Conservation (phyloP, 2,329 filamentous ascomycete genomes). For the Teratosphaeria viscida region DNA sequence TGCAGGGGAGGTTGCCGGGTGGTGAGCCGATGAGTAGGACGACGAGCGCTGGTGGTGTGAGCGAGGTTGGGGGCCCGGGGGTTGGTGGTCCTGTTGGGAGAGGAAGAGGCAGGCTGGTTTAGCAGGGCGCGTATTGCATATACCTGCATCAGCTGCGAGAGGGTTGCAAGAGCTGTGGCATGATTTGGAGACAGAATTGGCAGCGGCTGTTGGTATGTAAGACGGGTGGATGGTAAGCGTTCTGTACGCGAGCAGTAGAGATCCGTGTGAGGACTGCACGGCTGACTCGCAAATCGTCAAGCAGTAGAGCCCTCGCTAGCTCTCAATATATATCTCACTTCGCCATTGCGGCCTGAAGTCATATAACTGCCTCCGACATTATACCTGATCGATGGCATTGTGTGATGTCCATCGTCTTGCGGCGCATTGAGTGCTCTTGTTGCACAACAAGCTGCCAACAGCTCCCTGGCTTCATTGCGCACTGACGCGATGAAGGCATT, state of each 20-base stretch:
- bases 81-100: conserved; percentile 6
- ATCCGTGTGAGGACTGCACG: background rate
- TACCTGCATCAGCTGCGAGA: background rate
- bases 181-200: background rate
- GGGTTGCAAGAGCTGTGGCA: background rate
- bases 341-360: no score
- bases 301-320: no score
- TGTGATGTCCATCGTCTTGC: no score
- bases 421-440: no score
- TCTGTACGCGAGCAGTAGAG: background rate
- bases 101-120: conserved; percentile 8
- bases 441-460: no score
- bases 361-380: no score
- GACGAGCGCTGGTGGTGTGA: conserved; percentile 15
- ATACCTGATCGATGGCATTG: no score
- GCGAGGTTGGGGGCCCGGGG: conserved; percentile 14
- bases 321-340: no score
- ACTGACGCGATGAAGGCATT: no score
- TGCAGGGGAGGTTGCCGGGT: conserved; percentile 1
- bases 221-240: background rate
- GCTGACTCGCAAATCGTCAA: background rate
- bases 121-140: background rate
- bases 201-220: background rate
- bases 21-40: conserved; percentile 17
- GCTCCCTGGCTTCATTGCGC: no score